Base-by-base conservation (phyloP, 2,329 filamentous ascomycete species). In the Ceratocystis huliohia region DNA sequence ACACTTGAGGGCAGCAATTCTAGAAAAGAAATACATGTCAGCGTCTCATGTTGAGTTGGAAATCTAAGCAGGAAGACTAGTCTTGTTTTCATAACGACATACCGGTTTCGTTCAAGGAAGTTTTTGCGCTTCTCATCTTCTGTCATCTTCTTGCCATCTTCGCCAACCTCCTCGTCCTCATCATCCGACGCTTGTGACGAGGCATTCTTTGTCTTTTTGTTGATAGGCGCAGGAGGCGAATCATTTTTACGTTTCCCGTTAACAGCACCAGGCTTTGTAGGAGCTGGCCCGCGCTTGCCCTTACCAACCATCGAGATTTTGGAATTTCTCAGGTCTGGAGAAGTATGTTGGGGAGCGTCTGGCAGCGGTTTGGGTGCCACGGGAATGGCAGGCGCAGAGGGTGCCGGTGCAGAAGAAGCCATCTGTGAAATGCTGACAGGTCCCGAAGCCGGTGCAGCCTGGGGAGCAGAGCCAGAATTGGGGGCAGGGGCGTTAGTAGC, bases 41-140 rank as follows among this genome's bases (percentile, higher is more conserved):
- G 33, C 28, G 41, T 28, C 68, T 75, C 72, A 75, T 28, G 20
- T 25, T 25, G 3, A 5, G 22, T 53, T 53, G 17, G 1, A n/a
- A n/a, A n/a, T 48, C 8, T 8, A 7, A n/a, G 20, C 17, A 57
- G 25, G 13, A 10, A 22, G 15, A 68, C 69, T 41, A 48, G 63
- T 8, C 64, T 5, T n/a, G 1, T 10, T 10, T 2, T 64, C 46
- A 64, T 22, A 15, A 8, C 33, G 6, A 78, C 84, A 72, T 84
- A 96, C 93, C 93, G 86, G 75, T 99, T 99, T 33, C 94, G 83
- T 74, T 99, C 94, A 1, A 99, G 80, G 76, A 99, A 99, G 74
- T 97, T 99, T 78, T 95, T 96, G 53, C 94, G 84, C 80, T 99
- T 99, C 79, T 99, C 94, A 73, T 97, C 94, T 66, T 97, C 94